Percentiles rank a stretch among this genome's conserved stretches.
These are phyloP conservation scores for Suillus lakei DNA, from an alignment of 768 basidiomycete species.

Conservation along the genomic window DNA sequence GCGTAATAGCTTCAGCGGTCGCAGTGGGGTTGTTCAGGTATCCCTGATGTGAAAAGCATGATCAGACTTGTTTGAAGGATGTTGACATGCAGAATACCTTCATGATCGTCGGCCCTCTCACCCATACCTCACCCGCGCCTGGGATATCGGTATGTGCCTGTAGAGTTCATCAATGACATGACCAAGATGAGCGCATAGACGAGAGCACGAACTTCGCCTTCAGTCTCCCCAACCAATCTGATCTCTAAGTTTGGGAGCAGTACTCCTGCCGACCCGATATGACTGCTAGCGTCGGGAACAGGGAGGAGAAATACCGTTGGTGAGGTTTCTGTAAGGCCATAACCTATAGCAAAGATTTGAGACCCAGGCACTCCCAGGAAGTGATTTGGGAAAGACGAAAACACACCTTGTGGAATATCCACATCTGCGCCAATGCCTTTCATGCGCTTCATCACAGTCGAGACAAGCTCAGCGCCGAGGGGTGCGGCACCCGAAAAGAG, in stretches of 20 bases:
- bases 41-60: slow-evolving; percentile 48
- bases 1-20: slow-evolving; percentile 69
- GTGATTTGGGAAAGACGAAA: not conserved
- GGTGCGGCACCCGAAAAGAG: slow-evolving; percentile 85
- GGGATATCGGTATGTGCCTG: slow-evolving; percentile 32
- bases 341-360: slow-evolving; percentile 48
- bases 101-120: slow-evolving; percentile 80
- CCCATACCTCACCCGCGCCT: slow-evolving; percentile 80
- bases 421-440: slow-evolving; percentile 46
- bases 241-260: slow-evolving; percentile 80
- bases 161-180: not conserved
- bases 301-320: slow-evolving; percentile 68
- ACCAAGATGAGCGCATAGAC: not conserved
- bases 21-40: slow-evolving; percentile 77
- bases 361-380: not conserved
- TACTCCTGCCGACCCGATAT: slow-evolving; percentile 68
- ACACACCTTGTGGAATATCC: slow-evolving; percentile 56
- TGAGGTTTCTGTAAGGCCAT: slow-evolving; percentile 84
- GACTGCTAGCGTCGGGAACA: slow-evolving; percentile 44
- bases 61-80: not conserved
- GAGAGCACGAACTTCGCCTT: slow-evolving; percentile 42
- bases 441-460: slow-evolving; percentile 46
- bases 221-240: slow-evolving; percentile 68
- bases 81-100: slow-evolving; percentile 49
- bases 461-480: slow-evolving; percentile 64